Conservation (phyloP, 2,329 filamentous ascomycete genomes). For the Fusarium mexicanum region DNA sequence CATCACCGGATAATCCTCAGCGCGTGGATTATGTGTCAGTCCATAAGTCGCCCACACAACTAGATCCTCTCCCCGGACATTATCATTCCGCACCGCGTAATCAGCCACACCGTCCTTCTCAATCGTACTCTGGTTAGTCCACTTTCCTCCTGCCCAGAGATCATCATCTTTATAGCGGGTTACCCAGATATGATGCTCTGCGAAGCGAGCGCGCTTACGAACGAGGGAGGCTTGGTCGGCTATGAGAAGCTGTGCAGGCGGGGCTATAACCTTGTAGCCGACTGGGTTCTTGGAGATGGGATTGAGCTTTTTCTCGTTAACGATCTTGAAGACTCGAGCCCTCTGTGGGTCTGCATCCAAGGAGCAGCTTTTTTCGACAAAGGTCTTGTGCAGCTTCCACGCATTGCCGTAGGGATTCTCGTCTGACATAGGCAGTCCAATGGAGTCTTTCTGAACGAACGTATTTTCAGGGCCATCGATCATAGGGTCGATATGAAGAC, state of each 20-base stretch:
- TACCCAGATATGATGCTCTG: constrained; percentile 56
- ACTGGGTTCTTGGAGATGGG: constrained; percentile 57
- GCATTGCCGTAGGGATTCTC: constrained; percentile 71
- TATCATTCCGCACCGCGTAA: constrained; percentile 55
- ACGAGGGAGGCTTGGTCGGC: constrained; percentile 53
- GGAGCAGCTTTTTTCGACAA: constrained; percentile 57
- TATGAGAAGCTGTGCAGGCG: constrained; percentile 57
- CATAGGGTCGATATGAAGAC: constrained; percentile 69
- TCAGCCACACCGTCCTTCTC: constrained; percentile 50
- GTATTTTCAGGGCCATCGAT: constrained; percentile 63
- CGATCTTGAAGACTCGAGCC: constrained; percentile 61
- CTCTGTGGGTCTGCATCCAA: constrained; percentile 63
- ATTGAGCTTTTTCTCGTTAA: constrained; percentile 58
- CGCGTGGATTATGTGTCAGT: constrained; percentile 72
- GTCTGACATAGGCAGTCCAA: constrained; percentile 48
- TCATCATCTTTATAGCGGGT: constrained; percentile 57
- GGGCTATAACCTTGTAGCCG: constrained; percentile 59
- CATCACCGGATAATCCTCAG: constrained; percentile 77
- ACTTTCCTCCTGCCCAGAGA: constrained; percentile 54
- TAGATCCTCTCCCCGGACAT: constrained; percentile 59
- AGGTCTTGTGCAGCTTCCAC: constrained; percentile 62
- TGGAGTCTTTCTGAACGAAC: constrained; percentile 54
- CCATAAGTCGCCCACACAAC: constrained; percentile 68
- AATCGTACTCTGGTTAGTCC: constrained; percentile 53
- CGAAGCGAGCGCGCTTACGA: constrained; percentile 53